Conservation (phyloP, 768 basidiomycete species). For the Boletus vermiculosoides region DNA sequence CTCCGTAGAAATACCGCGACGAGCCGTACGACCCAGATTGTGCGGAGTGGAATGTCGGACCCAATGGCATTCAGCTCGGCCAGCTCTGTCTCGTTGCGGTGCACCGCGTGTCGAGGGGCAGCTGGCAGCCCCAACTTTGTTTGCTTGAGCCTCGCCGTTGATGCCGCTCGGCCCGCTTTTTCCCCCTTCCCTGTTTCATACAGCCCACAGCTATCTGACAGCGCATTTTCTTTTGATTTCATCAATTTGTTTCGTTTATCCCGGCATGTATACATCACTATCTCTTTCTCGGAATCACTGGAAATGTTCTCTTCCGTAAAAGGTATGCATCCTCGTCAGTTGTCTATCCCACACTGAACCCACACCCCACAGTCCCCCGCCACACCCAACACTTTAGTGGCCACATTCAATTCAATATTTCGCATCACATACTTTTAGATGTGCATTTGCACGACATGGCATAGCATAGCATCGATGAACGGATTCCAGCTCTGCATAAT, state of each 20-base stretch:
- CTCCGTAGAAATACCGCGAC: slow-evolving; percentile 14
- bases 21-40: slow-evolving; percentile 8
- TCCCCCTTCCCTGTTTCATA: neutral
- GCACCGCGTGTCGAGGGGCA: slow-evolving; percentile 76
- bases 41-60: slow-evolving; percentile 25
- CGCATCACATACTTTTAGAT: slow-evolving; percentile 14
- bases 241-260: neutral
- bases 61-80: slow-evolving; percentile 23
- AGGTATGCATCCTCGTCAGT: slow-evolving; percentile 1
- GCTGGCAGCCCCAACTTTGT: slow-evolving; percentile 75
- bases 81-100: slow-evolving; percentile 61
- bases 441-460: slow-evolving; percentile 14
- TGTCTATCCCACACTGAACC: neutral
- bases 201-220: neutral
- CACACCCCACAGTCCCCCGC: neutral
- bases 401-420: neutral
- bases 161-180: neutral
- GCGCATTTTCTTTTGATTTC: neutral
- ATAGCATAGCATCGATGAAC: slow-evolving; percentile 11
- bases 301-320: neutral
- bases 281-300: neutral
- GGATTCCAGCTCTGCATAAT: slow-evolving; percentile 4
- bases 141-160: slow-evolving; percentile 33
- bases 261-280: neutral
- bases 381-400: neutral